Conservation (phyloP, 345 rosid genomes). For the Camelina hispida region DNA sequence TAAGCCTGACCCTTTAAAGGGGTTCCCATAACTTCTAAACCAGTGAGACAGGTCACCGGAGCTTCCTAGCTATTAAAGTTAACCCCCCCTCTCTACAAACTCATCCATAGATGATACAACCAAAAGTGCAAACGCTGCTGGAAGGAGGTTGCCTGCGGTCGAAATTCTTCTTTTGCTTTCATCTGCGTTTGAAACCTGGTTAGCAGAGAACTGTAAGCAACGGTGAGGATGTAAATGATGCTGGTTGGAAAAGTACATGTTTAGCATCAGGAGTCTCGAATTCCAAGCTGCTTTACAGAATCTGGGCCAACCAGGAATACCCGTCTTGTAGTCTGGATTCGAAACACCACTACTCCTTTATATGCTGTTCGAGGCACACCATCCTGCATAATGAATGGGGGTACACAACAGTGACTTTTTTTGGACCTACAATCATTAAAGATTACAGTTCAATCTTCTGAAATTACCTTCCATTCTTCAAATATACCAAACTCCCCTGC, state of each 20-base stretch:
- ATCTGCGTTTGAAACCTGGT: slow-evolving; percentile 32
- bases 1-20: slow-evolving; percentile 19
- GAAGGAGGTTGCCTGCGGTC: slow-evolving; percentile 25
- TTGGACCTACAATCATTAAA: slow-evolving; percentile 24
- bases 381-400: slow-evolving; percentile 55
- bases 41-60: slow-evolving; percentile 27
- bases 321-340: slow-evolving; percentile 64
- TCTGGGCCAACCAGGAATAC: slow-evolving; percentile 79
- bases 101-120: slow-evolving; percentile 26
- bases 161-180: slow-evolving; percentile 26
- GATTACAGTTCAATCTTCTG: slow-evolving; percentile 4
- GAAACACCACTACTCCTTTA: slow-evolving; percentile 88
- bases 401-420: slow-evolving; percentile 9
- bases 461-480: slow-evolving; percentile 91
- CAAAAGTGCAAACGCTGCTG: slow-evolving; percentile 32
- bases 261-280: slow-evolving; percentile 51
- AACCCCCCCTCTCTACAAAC: slow-evolving; percentile 10
- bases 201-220: slow-evolving; percentile 18
- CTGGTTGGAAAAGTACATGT: slow-evolving; percentile 32
- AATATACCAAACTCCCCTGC: slow-evolving; percentile 91
- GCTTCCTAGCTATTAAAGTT: slow-evolving; percentile 21
- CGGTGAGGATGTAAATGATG: slow-evolving; percentile 19
- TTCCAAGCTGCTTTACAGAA: slow-evolving; percentile 66
- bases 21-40: slow-evolving; percentile 20
- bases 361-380: slow-evolving; percentile 96